Evolutionary conservation across 352 stramenopile genomes (phyloP).

Genomic region (Pythium vanterpoolii): DNA sequence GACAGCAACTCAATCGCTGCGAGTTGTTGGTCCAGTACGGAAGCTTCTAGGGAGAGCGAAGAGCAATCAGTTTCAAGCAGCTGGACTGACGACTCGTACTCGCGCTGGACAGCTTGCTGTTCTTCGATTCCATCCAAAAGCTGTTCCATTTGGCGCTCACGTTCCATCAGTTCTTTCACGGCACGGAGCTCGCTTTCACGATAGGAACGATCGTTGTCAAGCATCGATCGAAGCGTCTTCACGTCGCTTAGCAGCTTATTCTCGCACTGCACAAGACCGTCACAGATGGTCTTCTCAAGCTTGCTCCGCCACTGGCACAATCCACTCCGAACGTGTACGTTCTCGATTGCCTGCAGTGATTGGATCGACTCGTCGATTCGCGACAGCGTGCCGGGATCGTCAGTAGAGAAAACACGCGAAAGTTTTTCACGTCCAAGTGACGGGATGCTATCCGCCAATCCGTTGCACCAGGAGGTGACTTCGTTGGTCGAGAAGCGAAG

Average conservation of each 20-base stretch:
- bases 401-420: slow-evolving; percentile 27
- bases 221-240: slow-evolving; percentile 33
- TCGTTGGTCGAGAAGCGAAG: slow-evolving; percentile 47
- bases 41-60: slow-evolving; percentile 61
- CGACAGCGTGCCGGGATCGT: slow-evolving; percentile 44
- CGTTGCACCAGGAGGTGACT: slow-evolving; percentile 41
- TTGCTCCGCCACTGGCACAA: slow-evolving; percentile 61
- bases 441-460: slow-evolving; percentile 41
- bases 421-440: slow-evolving; percentile 18
- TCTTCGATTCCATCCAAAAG: slow-evolving; percentile 79
- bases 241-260: slow-evolving; percentile 44
- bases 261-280: slow-evolving; percentile 33
- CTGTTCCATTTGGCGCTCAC: slow-evolving; percentile 62
- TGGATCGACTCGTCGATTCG: slow-evolving; percentile 38
- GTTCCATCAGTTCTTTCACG: slow-evolving; percentile 68
- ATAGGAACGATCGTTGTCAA: slow-evolving; percentile 35
- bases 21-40: slow-evolving; percentile 55
- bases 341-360: slow-evolving; percentile 44
- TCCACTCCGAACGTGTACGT: slow-evolving; percentile 45
- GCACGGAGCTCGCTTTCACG: slow-evolving; percentile 48
- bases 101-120: slow-evolving; percentile 58
- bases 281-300: slow-evolving; percentile 47
- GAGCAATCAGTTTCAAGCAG: slow-evolving; percentile 56
- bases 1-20: not conserved
- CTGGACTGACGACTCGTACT: slow-evolving; percentile 57